phyloP scores from a whole-genome alignment of 768 basidiomycete species.

The Pleurotus pulmonarius region DNA sequence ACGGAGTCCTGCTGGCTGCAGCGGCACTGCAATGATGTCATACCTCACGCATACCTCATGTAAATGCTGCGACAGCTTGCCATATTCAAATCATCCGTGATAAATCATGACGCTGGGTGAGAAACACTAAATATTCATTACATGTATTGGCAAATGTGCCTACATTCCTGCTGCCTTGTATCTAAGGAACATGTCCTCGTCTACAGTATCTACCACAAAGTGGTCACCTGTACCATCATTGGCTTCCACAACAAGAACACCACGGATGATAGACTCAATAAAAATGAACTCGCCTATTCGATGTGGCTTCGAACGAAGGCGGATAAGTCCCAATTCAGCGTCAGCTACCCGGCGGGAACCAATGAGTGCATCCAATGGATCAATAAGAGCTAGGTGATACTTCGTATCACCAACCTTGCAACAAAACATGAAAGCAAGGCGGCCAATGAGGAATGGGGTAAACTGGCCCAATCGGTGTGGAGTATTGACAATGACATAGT shows the following conservation, averaged over 20 bases:
- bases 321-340: conserved; percentile 17
- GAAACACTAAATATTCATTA: no score
- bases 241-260: conserved; percentile 21
- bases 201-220: conserved; percentile 22
- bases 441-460: conserved; percentile 13
- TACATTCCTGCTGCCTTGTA: no score
- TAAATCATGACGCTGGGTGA: no score
- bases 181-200: conserved; percentile 23
- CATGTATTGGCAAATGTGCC: no score
- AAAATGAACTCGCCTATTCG: conserved; percentile 17
- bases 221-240: conserved; percentile 13
- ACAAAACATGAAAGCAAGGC: conserved; percentile 18
- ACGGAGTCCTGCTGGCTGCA: no score
- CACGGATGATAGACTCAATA: conserved; percentile 23
- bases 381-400: conserved; percentile 18
- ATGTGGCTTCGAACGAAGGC: conserved; percentile 10
- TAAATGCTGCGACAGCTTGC: no score
- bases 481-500: conserved; percentile 21
- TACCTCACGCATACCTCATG: no score
- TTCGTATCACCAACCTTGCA: neutral
- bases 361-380: conserved; percentile 13
- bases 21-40: no score
- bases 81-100: no score
- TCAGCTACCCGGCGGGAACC: conserved; percentile 14
- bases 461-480: neutral